Evolutionary conservation across 1,284 basidiomycete genomes (phyloP).

Genomic region (Trichosporon inkin): DNA sequence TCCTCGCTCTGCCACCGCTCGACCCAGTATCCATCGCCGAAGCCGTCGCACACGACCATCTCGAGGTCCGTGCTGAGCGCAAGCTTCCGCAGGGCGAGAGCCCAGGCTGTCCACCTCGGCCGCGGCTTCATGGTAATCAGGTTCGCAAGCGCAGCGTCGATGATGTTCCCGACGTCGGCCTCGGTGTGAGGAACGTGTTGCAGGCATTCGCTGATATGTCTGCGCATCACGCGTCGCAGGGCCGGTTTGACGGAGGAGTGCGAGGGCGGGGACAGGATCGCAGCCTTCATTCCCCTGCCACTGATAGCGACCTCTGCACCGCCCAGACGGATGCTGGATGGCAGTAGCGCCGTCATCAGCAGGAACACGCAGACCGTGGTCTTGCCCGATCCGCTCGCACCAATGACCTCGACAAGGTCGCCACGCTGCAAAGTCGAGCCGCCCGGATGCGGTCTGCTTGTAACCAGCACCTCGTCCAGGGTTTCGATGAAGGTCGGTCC

Average conservation of each 20-base stretch:
- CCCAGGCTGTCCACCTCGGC: conserved; percentile 18
- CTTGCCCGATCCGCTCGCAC: conserved; percentile 44
- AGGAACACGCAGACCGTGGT: conserved; percentile 26
- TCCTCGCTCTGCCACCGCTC: conserved; percentile 41
- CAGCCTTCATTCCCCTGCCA: conserved; percentile 30
- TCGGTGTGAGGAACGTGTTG: neutral
- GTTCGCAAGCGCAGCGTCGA: conserved; percentile 8
- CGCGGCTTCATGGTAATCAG: conserved; percentile 4
- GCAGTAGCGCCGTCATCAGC: conserved; percentile 37
- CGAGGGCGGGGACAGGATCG: conserved; percentile 30
- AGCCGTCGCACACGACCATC: conserved; percentile 43
- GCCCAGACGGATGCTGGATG: conserved; percentile 14
- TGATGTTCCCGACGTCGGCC: neutral
- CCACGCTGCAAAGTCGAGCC: conserved; percentile 42
- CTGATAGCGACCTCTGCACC: conserved; percentile 28
- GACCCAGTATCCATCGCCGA: conserved; percentile 43
- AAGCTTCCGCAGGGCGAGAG: conserved; percentile 26
- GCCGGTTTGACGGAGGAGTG: conserved; percentile 24
- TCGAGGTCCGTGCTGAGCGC: conserved; percentile 15
- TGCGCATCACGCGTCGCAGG: conserved; percentile 26
- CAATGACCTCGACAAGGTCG: conserved; percentile 47
- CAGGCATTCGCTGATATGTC: conserved; percentile 27
- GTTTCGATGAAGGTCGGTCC: conserved; percentile 43
- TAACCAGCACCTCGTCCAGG: conserved; percentile 36
- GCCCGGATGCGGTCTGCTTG: conserved; percentile 30